phyloP scores from a whole-genome alignment of 1,139 yeast genomes.

The Oligophagozyma castellii region DNA sequence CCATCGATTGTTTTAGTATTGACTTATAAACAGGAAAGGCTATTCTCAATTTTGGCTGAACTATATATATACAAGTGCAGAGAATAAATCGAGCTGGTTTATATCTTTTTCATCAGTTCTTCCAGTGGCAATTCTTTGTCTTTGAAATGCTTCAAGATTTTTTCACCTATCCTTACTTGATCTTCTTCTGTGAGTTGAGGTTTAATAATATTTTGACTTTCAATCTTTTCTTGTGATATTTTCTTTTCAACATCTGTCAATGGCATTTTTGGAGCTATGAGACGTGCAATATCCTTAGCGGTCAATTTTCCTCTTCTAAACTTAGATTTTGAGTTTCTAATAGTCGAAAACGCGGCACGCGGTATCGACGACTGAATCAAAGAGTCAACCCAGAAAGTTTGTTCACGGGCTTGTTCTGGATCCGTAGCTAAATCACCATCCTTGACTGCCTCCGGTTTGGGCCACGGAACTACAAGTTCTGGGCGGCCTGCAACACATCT shows the following conservation, averaged over 20 bases:
- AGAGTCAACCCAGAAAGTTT: conserved; percentile 63
- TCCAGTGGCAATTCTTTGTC: not conserved
- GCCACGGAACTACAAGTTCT: conserved; percentile 76
- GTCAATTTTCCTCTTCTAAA: conserved; percentile 44
- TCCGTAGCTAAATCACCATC: conserved; percentile 50
- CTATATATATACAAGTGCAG: not conserved
- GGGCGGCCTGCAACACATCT: conserved; percentile 60
- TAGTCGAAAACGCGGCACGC: conserved; percentile 43
- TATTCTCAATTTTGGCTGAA: not conserved
- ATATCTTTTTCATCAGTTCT: not conserved
- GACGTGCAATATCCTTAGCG: conserved; percentile 46
- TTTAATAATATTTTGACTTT: conserved; percentile 33
- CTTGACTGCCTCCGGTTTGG: conserved; percentile 55
- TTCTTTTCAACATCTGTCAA: conserved; percentile 49
- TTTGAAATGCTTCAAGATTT: conserved; percentile 26
- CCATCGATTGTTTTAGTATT: not conserved
- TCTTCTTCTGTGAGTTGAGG: conserved; percentile 51
- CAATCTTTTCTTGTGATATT: conserved; percentile 34
- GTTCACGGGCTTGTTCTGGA: conserved; percentile 48
- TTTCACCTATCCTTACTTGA: conserved; percentile 55
- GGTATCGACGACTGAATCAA: conserved; percentile 62
- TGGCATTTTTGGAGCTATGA: conserved; percentile 71
- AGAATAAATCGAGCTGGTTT: not conserved
- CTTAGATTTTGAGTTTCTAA: conserved; percentile 53
- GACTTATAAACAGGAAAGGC: not conserved